Evolutionary conservation across 371 early-diverging fungal genomes (phyloP).

Genomic region (Thermomucor indicae-seudaticae): DNA sequence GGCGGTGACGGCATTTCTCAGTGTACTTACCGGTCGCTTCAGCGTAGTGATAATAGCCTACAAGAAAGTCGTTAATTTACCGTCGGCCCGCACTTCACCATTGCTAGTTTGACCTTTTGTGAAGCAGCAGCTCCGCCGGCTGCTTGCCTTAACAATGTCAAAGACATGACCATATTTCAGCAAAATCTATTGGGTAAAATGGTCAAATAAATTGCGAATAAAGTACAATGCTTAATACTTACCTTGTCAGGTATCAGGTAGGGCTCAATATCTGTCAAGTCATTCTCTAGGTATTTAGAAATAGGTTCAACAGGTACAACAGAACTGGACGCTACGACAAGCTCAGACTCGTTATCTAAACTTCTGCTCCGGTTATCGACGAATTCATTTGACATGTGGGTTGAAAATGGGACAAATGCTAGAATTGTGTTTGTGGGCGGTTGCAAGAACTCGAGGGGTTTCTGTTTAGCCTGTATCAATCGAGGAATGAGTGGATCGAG

Average conservation of each 20-base stretch:
- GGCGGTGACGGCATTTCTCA: no score
- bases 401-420: constrained; percentile 46
- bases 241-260: constrained; percentile 40
- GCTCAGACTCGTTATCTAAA: constrained; percentile 17
- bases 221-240: neutral
- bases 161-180: constrained; percentile 60
- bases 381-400: constrained; percentile 24
- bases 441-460: constrained; percentile 36
- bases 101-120: constrained; percentile 60
- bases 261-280: constrained; percentile 6
- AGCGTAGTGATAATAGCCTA: constrained; percentile 71
- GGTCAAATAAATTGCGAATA: neutral
- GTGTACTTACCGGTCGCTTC: constrained; percentile 59
- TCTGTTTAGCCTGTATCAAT: constrained; percentile 27
- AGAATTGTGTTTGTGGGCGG: constrained; percentile 44
- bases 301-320: constrained; percentile 30
- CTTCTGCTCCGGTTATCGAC: constrained; percentile 18
- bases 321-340: constrained; percentile 18
- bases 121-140: constrained; percentile 74
- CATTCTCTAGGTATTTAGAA: constrained; percentile 20
- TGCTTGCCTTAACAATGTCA: constrained; percentile 70
- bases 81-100: no score
- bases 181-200: constrained; percentile 45
- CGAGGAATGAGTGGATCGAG: neutral
- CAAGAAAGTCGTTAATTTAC: no score